Base-by-base conservation (phyloP, 73 alveolate species). In the Blepharisma japonicum region DNA sequence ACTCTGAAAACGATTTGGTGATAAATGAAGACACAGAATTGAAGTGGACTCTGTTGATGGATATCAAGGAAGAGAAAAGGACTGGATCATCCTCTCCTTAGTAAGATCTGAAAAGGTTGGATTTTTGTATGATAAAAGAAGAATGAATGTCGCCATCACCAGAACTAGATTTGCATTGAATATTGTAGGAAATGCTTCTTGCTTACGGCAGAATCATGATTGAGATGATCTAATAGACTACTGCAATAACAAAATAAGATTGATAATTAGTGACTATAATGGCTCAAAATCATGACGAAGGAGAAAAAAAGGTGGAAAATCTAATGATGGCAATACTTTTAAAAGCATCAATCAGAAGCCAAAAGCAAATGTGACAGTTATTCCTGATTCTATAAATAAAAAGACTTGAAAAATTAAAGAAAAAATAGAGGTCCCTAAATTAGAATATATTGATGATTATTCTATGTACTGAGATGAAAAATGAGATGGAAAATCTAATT, bases 11-110 rank as follows among this genome's bases (percentile, higher is more conserved):
- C 77, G 42, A 71, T 54, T 68, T 68, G 78, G 56, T 55, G 77
- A 32, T 21, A 42, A 32, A 7, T 71, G 55, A 42, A 74, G 39
- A 45, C 47, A 45, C 6, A 80, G 51, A 81, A 25, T 61, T 14
- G 92, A 85, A 85, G 92, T 93, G 6, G 90, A 91, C 71, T 88
- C 99, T 11, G 97, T 94, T 39, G 99, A 94, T 90, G 96, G 97
- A 56, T 94, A 89, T 72, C 92, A 94, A 77, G 99, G 99, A 18
- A 91, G 97, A 81, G 98, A 92, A 91, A 94, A 95, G 74, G 98
- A 94, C 77, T 81, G 90, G 18, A 90, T 94, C 5, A 80, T 94
- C 14, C 90, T 94, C 71, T 92, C 98, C 6, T 87, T 95, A 32
- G 99, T 94, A n/a, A 87, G 97, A 81, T 77, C 94, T 5, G 77